Evolutionary conservation across 495 filamentous ascomycete species (phyloP).

Genomic region (Aspergillus steynii): DNA sequence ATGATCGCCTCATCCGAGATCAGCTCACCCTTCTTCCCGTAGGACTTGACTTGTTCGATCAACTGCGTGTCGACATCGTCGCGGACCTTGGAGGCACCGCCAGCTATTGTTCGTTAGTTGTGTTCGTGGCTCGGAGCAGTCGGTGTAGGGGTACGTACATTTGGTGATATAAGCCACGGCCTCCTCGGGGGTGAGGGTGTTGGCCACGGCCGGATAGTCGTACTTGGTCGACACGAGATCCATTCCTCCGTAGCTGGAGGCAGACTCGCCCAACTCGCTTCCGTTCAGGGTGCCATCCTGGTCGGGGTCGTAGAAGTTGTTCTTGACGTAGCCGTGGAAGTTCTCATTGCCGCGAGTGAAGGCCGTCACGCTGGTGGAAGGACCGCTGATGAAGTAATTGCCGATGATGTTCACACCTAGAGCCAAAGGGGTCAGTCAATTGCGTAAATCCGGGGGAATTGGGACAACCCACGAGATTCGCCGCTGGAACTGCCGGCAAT

Average conservation of each 20-base stretch:
- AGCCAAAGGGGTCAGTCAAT: not conserved
- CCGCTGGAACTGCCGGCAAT: constrained; percentile 19
- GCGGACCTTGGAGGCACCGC: constrained; percentile 16
- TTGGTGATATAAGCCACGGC: constrained; percentile 15
- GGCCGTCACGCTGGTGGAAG: constrained; percentile 19
- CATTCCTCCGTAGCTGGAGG: constrained; percentile 18
- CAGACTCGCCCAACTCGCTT: constrained; percentile 8
- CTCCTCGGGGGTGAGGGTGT: constrained; percentile 12
- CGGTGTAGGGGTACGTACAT: constrained; percentile 12
- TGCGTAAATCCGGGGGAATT: not conserved
- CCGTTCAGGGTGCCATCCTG: constrained; percentile 20
- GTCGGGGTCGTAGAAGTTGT: constrained; percentile 22
- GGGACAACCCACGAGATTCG: constrained; percentile 12
- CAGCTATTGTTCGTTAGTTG: constrained; percentile 12
- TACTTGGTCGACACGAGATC: constrained; percentile 17
- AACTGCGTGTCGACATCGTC: constrained; percentile 17
- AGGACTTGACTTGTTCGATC: constrained; percentile 16
- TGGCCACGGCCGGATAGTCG: constrained; percentile 15
- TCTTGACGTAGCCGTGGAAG: constrained; percentile 24
- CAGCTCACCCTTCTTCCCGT: constrained; percentile 12
- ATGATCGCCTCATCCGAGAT: constrained; percentile 20
- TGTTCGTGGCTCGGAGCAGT: not conserved
- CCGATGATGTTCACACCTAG: constrained; percentile 20
- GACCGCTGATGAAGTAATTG: constrained; percentile 24
- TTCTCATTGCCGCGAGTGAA: constrained; percentile 21